Evolutionary conservation across 176 grass and related monocot species (phyloP), one percentile per base, ranked within the genome.

Genomic region (Phoenix dactylifera): DNA sequence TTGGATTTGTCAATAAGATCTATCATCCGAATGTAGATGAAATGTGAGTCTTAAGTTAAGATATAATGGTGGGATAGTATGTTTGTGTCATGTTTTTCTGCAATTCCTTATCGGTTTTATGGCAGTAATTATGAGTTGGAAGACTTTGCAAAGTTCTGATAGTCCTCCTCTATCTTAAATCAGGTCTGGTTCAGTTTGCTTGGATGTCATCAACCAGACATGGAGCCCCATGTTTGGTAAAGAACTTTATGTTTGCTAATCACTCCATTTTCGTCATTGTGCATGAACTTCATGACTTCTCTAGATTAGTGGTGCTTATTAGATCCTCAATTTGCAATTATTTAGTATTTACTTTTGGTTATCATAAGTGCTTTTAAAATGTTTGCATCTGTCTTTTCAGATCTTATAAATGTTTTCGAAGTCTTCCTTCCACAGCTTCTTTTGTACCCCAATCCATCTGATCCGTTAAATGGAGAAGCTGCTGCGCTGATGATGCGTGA

Each of bases 221-320:
- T 97, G 92, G 92, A 97, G 92, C 73, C 92, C 92, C 50, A 97
- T 97, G 92, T 97, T 91, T 71, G 92, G 92, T 97, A 78, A 77
- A 72, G 64, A 44, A 44, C 12, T 44, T 44, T 12, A 44, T 44
- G 9, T 44, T 57, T 71, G 3, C 16, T 10, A 44, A 12, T 30
- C 22, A n/a, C 20, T 32, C 67, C n/a, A 18, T 14, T 54, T 30
- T 74, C 63, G 55, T 71, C 3, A 7, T 15, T 56, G 30, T 18
- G 24, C 49, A 18, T 15, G 4, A 68, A 56, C 14, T 55, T 22
- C 18, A 19, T 22, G 12, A 44, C 17, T 55, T 39, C 1, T 44
- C 28, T 44, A 44, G 35, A 14, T 12, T 9, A 44, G 10, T 44
- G 35, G 12, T 44, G 35, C 10, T 44, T 44, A 12, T 44, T 44